Percentiles rank a stretch among this genome's conserved stretches.
Evolutionary conservation across 164 flowering plant species (phyloP).

Genomic region (Berberis vulgaris): DNA sequence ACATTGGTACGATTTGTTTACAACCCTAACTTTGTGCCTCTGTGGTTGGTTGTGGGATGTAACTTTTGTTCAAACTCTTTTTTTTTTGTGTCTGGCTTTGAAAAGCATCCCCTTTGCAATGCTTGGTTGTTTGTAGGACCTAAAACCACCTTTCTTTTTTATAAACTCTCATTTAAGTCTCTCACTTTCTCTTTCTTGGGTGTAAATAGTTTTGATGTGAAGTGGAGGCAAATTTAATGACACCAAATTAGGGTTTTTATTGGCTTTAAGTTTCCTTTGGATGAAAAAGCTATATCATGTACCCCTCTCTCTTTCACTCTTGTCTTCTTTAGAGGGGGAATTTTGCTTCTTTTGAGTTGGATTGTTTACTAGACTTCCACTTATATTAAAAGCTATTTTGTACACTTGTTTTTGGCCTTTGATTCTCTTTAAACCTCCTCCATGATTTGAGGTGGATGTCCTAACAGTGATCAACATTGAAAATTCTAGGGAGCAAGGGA

Average conservation of each 20-base stretch:
- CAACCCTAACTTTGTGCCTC: too few species aligned
- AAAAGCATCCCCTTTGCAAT: conserved; percentile 2
- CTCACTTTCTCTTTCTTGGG: background rate
- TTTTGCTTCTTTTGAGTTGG: conserved; percentile 5
- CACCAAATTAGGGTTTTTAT: background rate
- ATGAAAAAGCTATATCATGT: background rate
- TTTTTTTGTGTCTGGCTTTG: background rate
- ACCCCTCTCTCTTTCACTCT: background rate
- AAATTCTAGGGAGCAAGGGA: background rate
- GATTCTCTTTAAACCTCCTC: background rate
- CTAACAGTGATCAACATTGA: background rate
- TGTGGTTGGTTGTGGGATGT: background rate
- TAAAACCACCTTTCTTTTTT: background rate
- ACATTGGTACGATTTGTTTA: too few species aligned
- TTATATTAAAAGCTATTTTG: conserved; percentile 6
- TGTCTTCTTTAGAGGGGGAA: background rate
- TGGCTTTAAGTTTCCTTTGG: background rate
- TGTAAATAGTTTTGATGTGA: background rate
- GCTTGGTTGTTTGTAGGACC: conserved; percentile 7
- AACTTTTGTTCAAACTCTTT: background rate
- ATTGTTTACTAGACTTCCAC: conserved; percentile 5
- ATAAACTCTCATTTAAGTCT: background rate
- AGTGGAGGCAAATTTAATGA: too few species aligned
- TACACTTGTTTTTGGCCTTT: background rate
- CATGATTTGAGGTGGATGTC: background rate